Base-by-base conservation (phyloP, 192 early-diverging fungal species). In the Anaeromyces robustus region DNA sequence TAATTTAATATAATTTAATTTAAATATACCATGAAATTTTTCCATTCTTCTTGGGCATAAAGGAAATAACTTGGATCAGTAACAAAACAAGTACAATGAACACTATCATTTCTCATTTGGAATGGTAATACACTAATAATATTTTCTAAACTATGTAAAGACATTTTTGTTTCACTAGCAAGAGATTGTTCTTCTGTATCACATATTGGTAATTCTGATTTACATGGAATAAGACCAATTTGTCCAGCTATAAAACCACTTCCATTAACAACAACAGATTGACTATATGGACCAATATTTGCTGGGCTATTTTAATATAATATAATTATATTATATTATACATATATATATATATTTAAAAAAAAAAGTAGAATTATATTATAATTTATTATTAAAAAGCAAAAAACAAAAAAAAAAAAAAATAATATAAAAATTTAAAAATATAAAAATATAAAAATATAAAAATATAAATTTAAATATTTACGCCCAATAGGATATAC, bases 241-340 rank as follows among this genome's bases (percentile, higher is more conserved):
- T 94, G 92, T 7, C 94, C 94, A 28, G 94, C 93, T 78, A 94
- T 86, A 83, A 86, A 93, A n/a, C 85, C 83, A 82, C 30, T 6
- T 22, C 13, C 59, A 83, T 82, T 77, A 86, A 92, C 91, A 83
- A 88, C 85, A 30, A 87, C 88, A 22, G 89, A 88, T 83, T 95
- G 94, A 18, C 91, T 92, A 83, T 95, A 95, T 29, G 94, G 94
- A 29, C 94, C 94, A 82, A 95, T 95, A 81, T 95, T 95, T 30
- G 94, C 93, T 30, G 94, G 94, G 14, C 88, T 89, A 30, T 12
- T 52, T 29, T 2, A 34, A 79, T 29, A 81, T 83, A 28, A 26
- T 34, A n/a, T n/a, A n/a, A n/a, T n/a, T n/a, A n/a, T n/a, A n/a
- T n/a, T n/a, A n/a, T n/a, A n/a, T n/a, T n/a, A n/a, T n/a, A n/a